Conservation (phyloP, 1,139 yeast species). For the Chernovozyma aurita region DNA sequence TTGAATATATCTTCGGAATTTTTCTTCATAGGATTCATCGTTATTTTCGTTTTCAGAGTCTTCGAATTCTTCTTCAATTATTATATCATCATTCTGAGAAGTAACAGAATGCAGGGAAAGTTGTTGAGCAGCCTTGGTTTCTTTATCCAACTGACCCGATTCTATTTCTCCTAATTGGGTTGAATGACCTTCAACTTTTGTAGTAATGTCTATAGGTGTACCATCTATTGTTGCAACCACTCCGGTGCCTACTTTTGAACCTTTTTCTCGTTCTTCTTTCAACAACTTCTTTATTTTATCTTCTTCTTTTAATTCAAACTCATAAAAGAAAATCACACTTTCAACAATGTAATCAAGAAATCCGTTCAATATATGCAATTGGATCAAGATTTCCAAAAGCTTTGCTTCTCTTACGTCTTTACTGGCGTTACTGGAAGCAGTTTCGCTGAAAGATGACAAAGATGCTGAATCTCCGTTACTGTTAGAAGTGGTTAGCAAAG, state of each 20-base stretch:
- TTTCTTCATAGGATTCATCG: slow-evolving; percentile 32
- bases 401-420: slow-evolving; percentile 40
- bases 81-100: neutral
- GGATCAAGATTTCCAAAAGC: slow-evolving; percentile 39
- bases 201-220: slow-evolving; percentile 3
- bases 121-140: neutral
- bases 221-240: slow-evolving; percentile 8
- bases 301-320: slow-evolving; percentile 22
- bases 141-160: neutral
- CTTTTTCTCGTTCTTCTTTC: slow-evolving; percentile 17
- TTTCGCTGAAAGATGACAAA: slow-evolving; percentile 29
- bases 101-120: neutral
- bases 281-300: slow-evolving; percentile 15
- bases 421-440: slow-evolving; percentile 12
- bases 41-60: slow-evolving; percentile 7
- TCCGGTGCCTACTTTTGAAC: slow-evolving; percentile 15
- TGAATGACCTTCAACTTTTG: neutral
- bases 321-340: slow-evolving; percentile 39
- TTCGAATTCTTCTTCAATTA: slow-evolving; percentile 1
- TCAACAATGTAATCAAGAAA: slow-evolving; percentile 31
- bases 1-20: slow-evolving; percentile 37
- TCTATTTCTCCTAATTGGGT: neutral
- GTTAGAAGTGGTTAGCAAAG: slow-evolving; percentile 5
- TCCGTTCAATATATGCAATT: slow-evolving; percentile 43
- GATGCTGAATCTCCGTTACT: slow-evolving; percentile 29